Percentiles rank a stretch among this genome's conserved stretches.
Conservation (phyloP, 2,329 filamentous ascomycete species). For the Amesomyces nigricolor region DNA sequence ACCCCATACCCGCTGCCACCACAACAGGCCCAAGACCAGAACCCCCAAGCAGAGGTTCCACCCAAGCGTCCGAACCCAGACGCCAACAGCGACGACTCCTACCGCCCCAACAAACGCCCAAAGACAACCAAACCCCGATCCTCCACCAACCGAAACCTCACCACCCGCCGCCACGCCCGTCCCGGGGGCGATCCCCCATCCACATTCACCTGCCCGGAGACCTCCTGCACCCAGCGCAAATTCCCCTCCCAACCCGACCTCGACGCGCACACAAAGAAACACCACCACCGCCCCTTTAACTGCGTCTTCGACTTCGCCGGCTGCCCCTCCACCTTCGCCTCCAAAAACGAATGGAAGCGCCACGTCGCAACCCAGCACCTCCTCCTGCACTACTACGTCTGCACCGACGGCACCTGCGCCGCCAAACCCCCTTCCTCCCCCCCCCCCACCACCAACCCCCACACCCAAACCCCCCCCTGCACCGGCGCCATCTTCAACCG, state of each 20-base stretch:
- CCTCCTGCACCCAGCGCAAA: conserved; percentile 29
- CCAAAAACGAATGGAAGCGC: conserved; percentile 94
- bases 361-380: conserved; percentile 80
- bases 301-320: conserved; percentile 78
- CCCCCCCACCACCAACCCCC: conserved; percentile 19
- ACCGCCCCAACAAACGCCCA: conserved; percentile 18
- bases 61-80: conserved; percentile 17
- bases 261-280: conserved; percentile 45
- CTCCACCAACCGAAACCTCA: not conserved
- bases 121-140: conserved; percentile 1
- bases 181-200: conserved; percentile 10
- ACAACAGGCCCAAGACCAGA: conserved; percentile 3
- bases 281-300: conserved; percentile 58
- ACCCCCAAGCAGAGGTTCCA: conserved; percentile 8
- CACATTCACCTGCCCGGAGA: conserved; percentile 30
- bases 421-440: conserved; percentile 17
- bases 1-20: conserved; percentile 16
- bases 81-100: conserved; percentile 17
- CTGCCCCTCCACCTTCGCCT: conserved; percentile 65
- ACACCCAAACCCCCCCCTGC: conserved; percentile 25
- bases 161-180: not conserved
- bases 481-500: conserved; percentile 74
- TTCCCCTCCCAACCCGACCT: conserved; percentile 44
- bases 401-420: conserved; percentile 57
- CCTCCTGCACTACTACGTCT: conserved; percentile 67